Evolutionary conservation across 2,329 filamentous ascomycete species (phyloP), one percentile per base, ranked within the genome.

Genomic region (Aspergillus sp.): DNA sequence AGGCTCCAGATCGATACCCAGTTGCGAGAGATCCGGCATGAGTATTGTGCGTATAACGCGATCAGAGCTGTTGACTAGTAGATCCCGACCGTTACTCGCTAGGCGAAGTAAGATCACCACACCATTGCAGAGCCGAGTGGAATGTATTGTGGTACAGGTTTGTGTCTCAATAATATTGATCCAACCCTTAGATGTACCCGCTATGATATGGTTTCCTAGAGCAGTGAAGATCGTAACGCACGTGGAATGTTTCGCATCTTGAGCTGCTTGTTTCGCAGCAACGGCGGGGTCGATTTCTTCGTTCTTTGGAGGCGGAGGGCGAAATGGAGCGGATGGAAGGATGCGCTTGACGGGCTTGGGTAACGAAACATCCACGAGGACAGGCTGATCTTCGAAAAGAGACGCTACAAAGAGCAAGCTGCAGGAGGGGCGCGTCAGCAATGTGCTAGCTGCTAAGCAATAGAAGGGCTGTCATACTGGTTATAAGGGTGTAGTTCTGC

Each of bases 171-270:
- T 95, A 63, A 99, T 91, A 77, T 99, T 99, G 62, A 99, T 84
- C 84, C 92, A 96, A 58, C 95, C 95, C 76, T 97, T 98, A 68
- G 89, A 97, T 4, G 95, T 99, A 41, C 92, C 96, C 0, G 92
- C 88, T 36, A 99, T 85, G 63, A 99, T 92, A 76, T 98, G 91
- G 49, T 93, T 89, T 53, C 95, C 95, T 0, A 88, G 85, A 0
- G 88, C 85, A 0, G 92, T 94, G 81, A 96, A 99, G 36, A 97
- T 88, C 1, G 92, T 91, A 23, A 92, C 92, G 4, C 94, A 98
- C 0, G 95, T 98, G 74, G 92, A 92, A 75, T 97, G 92, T 73
- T 96, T 97, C 12, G 92, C 91, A 72, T 98, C 94, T 72, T 96
- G 91, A 51, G 92, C 92, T 1, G 89, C 88, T 73, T 94, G 91